A percentile compares a stretch with the other conserved stretches of the same genome.
Conservation (phyloP, 257 asterid genomes). For the Solanum peruvianum region DNA sequence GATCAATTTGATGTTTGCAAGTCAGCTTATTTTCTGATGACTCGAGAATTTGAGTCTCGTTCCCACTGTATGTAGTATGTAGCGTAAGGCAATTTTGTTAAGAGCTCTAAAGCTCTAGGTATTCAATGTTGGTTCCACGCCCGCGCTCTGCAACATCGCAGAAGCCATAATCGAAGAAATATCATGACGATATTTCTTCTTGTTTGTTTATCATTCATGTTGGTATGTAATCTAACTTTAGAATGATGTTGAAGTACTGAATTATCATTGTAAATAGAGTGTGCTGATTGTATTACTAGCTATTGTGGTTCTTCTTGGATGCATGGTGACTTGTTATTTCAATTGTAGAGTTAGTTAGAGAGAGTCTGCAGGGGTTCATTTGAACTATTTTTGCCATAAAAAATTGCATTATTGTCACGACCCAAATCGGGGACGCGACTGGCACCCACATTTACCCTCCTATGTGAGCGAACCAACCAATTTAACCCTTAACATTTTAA, state of each 20-base stretch:
- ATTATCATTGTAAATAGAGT: background rate
- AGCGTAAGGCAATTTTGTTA: background rate
- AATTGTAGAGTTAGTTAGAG: background rate
- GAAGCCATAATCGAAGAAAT: background rate
- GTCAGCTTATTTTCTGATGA: conserved; percentile 11
- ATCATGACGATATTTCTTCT: background rate
- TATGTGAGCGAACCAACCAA: no score
- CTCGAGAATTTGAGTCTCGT: background rate
- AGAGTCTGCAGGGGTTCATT: background rate
- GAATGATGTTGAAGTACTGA: background rate
- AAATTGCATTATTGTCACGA: background rate
- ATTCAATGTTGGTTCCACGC: background rate
- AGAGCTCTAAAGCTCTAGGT: background rate
- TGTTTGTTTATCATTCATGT: background rate
- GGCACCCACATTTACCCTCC: no score
- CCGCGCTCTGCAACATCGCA: background rate
- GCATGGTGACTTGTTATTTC: background rate
- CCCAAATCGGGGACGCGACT: no score
- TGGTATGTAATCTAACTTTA: background rate
- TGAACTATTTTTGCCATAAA: background rate
- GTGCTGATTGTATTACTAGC: background rate
- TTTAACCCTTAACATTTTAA: no score
- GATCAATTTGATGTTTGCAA: conserved; percentile 12
- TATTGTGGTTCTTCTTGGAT: background rate
- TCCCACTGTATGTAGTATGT: background rate